phyloP scores from a whole-genome alignment of 2,329 filamentous ascomycete species.

The Trichoderma sp. region DNA sequence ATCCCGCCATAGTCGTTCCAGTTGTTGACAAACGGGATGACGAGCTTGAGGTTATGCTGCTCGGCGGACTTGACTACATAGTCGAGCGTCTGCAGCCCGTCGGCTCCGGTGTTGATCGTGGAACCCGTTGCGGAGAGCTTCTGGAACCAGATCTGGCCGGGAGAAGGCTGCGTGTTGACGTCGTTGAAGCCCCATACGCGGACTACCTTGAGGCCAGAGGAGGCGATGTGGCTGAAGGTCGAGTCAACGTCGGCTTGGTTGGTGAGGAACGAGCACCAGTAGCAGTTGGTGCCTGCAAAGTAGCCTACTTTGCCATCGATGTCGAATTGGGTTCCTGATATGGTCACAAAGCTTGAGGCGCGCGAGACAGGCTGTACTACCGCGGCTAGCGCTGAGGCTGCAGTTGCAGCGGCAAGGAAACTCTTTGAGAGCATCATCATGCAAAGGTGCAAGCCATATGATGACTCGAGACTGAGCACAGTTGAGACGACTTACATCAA shows the following conservation, averaged over 20 bases:
- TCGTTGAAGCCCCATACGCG: conserved; percentile 66
- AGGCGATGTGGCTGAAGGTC: conserved; percentile 51
- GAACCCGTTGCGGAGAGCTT: conserved; percentile 51
- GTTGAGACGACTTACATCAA: neutral
- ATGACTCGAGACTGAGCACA: neutral
- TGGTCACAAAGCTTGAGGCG: conserved; percentile 31
- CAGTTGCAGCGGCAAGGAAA: conserved; percentile 1
- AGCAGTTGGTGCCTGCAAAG: conserved; percentile 58
- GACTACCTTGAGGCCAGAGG: conserved; percentile 58
- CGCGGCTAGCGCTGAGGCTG: conserved; percentile 7
- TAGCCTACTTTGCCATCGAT: conserved; percentile 52
- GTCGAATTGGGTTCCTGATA: conserved; percentile 42
- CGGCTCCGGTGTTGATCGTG: conserved; percentile 62
- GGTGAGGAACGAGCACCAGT: conserved; percentile 57
- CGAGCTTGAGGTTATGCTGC: conserved; percentile 61
- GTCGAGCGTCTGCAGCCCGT: conserved; percentile 64
- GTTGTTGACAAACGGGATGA: conserved; percentile 69
- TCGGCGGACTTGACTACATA: conserved; percentile 64
- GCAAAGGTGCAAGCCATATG: neutral
- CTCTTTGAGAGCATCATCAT: conserved; percentile 18
- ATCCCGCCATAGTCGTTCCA: conserved; percentile 70
- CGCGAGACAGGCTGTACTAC: conserved; percentile 7
- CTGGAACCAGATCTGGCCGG: conserved; percentile 52
- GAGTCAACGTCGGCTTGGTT: conserved; percentile 59
- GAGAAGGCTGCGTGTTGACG: conserved; percentile 45